phyloP scores from a whole-genome alignment of 345 rosid species.

The Geranium rotundifolium region DNA sequence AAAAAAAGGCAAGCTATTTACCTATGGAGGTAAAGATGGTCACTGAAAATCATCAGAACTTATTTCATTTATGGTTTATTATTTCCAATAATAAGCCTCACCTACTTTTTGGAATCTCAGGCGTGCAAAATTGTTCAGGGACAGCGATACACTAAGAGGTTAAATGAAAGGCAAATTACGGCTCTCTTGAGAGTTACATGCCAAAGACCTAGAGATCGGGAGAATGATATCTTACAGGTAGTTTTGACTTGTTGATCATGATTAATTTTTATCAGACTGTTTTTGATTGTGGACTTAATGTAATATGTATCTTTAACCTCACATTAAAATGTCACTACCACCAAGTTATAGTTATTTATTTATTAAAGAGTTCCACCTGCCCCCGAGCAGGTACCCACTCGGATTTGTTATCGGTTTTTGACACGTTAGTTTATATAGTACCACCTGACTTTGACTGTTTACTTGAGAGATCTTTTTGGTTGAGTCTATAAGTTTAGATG shows the following conservation, averaged over 20 bases:
- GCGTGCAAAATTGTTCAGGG: constrained; percentile 99
- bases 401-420: too few species aligned
- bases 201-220: constrained; percentile 92
- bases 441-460: too few species aligned
- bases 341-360: too few species aligned
- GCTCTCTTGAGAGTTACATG: constrained; percentile 87
- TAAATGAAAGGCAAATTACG: constrained; percentile 93
- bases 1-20: constrained; percentile 37
- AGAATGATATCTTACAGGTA: constrained; percentile 73
- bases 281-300: too few species aligned
- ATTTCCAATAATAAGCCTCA: background rate
- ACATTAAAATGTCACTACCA: too few species aligned
- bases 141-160: constrained; percentile 79
- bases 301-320: too few species aligned
- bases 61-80: background rate
- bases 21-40: constrained; percentile 34
- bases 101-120: constrained; percentile 20
- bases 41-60: background rate
- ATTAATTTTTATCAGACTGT: too few species aligned
- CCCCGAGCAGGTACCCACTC: too few species aligned
- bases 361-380: too few species aligned
- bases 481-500: too few species aligned
- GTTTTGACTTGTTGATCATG: background rate
- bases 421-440: too few species aligned
- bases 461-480: too few species aligned